Evolutionary conservation across 176 grass and related monocot species (phyloP).

Genomic region (Canna indica): DNA sequence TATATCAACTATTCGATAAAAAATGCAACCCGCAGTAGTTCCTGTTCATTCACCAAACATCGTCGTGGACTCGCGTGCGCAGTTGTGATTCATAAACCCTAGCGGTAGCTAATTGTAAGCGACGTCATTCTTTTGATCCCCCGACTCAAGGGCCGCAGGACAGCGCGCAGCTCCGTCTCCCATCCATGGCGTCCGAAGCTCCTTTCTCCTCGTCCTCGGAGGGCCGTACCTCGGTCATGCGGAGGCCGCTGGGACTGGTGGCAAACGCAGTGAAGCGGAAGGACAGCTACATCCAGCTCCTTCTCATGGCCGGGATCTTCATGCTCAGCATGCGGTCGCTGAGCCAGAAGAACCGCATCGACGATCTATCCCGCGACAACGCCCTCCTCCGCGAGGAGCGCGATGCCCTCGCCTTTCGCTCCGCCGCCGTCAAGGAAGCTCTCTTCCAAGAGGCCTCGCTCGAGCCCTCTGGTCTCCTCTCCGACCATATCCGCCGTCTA

Average conservation of each 20-base stretch:
- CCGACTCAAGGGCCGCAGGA: background rate
- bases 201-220: background rate
- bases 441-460: constrained; percentile 51
- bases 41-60: background rate
- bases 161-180: background rate
- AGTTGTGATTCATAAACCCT: background rate
- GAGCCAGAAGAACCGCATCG: constrained; percentile 70
- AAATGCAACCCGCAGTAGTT: too few species aligned
- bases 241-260: constrained; percentile 28
- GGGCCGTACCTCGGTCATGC: background rate
- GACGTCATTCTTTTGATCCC: background rate
- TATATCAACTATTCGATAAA: too few species aligned
- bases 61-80: background rate
- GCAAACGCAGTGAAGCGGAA: constrained; percentile 68
- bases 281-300: constrained; percentile 69
- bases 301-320: constrained; percentile 70
- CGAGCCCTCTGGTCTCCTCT: constrained; percentile 49
- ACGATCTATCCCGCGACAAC: constrained; percentile 61
- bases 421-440: constrained; percentile 42
- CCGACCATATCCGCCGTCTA: constrained; percentile 65
- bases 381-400: constrained; percentile 52
- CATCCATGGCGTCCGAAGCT: background rate
- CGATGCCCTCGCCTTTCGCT: constrained; percentile 38
- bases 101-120: background rate
- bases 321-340: constrained; percentile 75